Evolutionary conservation across 2,329 filamentous ascomycete genomes (phyloP), one percentile per base, ranked within the genome.

Genomic region (Colletotrichum sublineola): DNA sequence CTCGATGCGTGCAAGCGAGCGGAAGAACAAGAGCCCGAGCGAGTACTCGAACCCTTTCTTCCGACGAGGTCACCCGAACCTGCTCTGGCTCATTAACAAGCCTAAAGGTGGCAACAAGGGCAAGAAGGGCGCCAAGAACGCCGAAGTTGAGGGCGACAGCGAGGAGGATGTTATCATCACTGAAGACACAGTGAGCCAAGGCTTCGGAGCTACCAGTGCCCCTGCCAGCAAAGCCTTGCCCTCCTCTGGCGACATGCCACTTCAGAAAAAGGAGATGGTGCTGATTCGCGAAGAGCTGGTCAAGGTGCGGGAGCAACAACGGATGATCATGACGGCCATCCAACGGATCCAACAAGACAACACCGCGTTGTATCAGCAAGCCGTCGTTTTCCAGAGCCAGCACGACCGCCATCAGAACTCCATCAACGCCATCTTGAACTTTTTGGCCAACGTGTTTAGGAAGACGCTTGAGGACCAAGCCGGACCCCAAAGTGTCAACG

Each of bases 1-100:
- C 80, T 98, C 95, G 0, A 97, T 99, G 93, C 93, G 96, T 76
- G 95, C 97, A 7, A 98, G 95, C 80, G 96, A 98, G 84, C 92
- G 95, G 74, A 97, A 98, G 81, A 96, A 96, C 80, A 99, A 99
- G 84, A 97, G 95, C 71, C 96, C 96, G 0, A 98, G 95, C 87
- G 96, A 98, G 86, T 99, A 99, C 81, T 95, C 94, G 76, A 98
- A 99, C 81, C 94, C 94, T 12, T 99, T 95, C 83, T 99, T 99
- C 83, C 94, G 95, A 77, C 93, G 95, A 57, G 96, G 95, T 5
- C 92, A 97, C 76, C 95, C 95, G 5, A 97, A 98, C 80, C 85
- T 99, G 60, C 86, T 98, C 5, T 98, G 96, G 96, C 86, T 98
- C 68, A 98, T 98, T 75, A 96, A 97, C 80, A 98, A 98, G 80